Evolutionary conservation across 192 early-diverging fungal species (phyloP), one percentile per base, ranked within the genome.

Genomic region (Backusella circina): DNA sequence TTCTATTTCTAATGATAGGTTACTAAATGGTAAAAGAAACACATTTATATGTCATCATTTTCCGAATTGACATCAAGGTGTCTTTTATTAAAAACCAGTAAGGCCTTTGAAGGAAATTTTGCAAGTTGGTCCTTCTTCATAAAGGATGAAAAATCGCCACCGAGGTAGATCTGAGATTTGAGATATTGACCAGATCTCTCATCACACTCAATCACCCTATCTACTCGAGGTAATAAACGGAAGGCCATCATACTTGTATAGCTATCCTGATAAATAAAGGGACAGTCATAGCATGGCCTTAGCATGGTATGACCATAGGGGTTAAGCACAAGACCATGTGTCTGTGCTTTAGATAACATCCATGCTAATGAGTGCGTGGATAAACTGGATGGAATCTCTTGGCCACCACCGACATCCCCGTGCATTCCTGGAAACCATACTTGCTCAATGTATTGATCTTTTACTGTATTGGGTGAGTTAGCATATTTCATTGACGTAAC

Each of bases 341-440:
- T 33, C 21, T 30, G 23, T 23, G 70, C 75, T 51, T 50, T 71
- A 16, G 70, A 51, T 57, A 77, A 71, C 75, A 77, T 77, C 75
- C 75, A 77, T 18, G 30, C 21, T 8, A 77, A 47, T 8, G 75
- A 54, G 12, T 77, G 75, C n/a, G 57, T 71, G 6, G 75, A 68
- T 15, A 77, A 37, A 13, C 28, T 8, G 12, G 54, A 61, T 12
- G 54, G 54, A 2, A 10, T 61, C 10, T 26, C 54, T 61, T 61
- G 54, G 9, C 54, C 54, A 26, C 70, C 75, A 2, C 75, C 75
- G 15, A 77, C 16, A 37, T 77, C 75, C 8, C 54, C 36, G n/a
- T 77, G 75, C 69, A 77, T 61, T 23, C 75, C 75, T 3, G 75
- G 75, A 41, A 77, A 77, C 75, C 75, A 77, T 12, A 71, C 51